Evolutionary conservation across 2,329 filamentous ascomycete genomes (phyloP), one percentile per base, ranked within the genome.

Genomic region (Diaporthe humulicola): DNA sequence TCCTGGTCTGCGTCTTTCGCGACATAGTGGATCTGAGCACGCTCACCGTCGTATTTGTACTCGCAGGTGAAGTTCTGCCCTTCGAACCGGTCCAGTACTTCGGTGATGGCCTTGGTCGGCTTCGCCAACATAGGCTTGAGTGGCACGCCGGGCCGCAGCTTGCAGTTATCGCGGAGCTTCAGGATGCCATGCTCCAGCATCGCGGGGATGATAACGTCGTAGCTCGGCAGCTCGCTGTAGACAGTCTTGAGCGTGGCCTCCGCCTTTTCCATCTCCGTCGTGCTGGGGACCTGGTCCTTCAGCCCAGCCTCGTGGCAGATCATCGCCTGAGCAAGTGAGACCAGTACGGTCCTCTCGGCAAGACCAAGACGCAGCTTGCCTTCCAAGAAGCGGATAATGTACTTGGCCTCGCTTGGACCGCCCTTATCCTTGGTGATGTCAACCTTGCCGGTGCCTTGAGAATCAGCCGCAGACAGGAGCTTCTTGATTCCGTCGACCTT

Each of bases 41-140:
- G 90, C 84, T 99, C 97, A 66, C 97, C 97, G 80, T 99, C 97
- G 81, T 99, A 99, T 84, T 99, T 99, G 88, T 98, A 99, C 83
- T 99, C 97, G 85, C 97, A 99, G 1, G 97, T 98, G 81, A 99
- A 99, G 36, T 93, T 94, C 81, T 98, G 97, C 77, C 94, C 92
- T 82, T 98, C 97, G 78, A 99, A 99, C 7, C 97, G 94, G 84
- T 99, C 96, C 15, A 99, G 89, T 0, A 99, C 97, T 85, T 99
- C 97, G 0, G 96, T 98, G 79, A 99, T 98, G 7, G 97, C 96
- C 83, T 99, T 99, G 14, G 97, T 99, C 4, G 97, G 97, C 81
- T 98, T 98, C 28, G 97, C 97, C 86, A 99, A 89, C 97, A 99
- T 99, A 79, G 97, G 97, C 84, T 99, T 99, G 74, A 99, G 88